These are phyloP conservation scores for Neurospora pannonica DNA, from an alignment of 495 filamentous ascomycete species.

Conservation along the genomic window DNA sequence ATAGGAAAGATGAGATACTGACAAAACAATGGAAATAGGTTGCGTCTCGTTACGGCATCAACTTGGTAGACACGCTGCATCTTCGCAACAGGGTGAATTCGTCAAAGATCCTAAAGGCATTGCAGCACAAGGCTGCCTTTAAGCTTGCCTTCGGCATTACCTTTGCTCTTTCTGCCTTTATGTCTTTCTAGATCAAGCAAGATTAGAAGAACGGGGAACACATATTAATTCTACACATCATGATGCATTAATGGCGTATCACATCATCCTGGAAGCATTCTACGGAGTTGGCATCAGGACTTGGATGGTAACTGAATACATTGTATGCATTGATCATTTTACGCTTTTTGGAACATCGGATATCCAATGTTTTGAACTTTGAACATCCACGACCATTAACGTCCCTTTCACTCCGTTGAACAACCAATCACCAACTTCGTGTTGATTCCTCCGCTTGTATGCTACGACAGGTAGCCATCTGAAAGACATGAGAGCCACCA, in stretches of 20 bases:
- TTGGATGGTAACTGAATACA: not conserved
- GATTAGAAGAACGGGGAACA: not conserved
- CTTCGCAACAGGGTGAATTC: conserved; percentile 28
- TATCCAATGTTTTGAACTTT: not conserved
- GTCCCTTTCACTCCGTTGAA: not conserved
- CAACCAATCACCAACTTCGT: not conserved
- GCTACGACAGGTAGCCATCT: not conserved
- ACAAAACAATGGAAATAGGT: conserved; percentile 34
- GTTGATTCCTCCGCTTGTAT: not conserved
- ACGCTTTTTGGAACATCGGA: not conserved
- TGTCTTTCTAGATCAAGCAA: conserved; percentile 38
- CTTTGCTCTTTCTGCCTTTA: conserved; percentile 71
- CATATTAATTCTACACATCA: not conserved
- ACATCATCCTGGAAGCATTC: not conserved
- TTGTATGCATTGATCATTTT: not conserved
- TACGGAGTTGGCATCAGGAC: not conserved
- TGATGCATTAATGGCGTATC: not conserved
- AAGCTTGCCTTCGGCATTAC: conserved; percentile 70
- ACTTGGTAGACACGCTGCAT: conserved; percentile 38
- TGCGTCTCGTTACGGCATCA: conserved; percentile 63
- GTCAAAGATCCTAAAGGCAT: conserved; percentile 48
- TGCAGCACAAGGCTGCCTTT: conserved; percentile 62
- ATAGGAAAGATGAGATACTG: not conserved
- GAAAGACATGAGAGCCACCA: too few relatives aligned
- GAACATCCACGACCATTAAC: not conserved